phyloP scores from a whole-genome alignment of 768 basidiomycete species.

The Pulveroboletus sp. region DNA sequence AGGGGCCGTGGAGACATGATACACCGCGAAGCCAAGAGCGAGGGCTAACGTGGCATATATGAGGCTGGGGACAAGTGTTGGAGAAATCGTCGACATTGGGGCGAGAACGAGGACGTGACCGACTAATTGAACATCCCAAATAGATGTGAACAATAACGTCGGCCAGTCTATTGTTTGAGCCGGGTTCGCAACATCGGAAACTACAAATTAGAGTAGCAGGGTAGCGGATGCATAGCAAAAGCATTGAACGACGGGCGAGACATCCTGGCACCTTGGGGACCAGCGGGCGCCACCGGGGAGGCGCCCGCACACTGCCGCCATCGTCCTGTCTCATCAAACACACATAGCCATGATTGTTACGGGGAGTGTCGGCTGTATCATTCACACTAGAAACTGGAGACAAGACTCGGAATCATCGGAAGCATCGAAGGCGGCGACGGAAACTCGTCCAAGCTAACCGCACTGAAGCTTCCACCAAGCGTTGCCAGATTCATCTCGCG shows the following conservation, averaged over 20 bases:
- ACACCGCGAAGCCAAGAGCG: conserved; percentile 19
- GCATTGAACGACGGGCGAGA: not conserved
- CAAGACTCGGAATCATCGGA: conserved; percentile 28
- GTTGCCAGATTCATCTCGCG: conserved; percentile 22
- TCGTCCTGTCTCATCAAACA: not conserved
- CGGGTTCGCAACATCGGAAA: not conserved
- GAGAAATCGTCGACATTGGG: not conserved
- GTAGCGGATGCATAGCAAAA: not conserved
- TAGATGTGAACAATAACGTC: not conserved
- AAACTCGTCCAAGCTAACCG: conserved; percentile 43
- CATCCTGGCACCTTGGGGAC: too few species aligned
- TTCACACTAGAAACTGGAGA: conserved; percentile 21
- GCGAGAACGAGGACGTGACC: not conserved
- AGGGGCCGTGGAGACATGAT: conserved; percentile 24
- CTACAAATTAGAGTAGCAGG: not conserved
- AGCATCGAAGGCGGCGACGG: conserved; percentile 39
- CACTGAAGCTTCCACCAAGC: conserved; percentile 35
- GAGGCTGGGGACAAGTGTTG: conserved; percentile 4
- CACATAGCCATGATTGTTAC: not conserved
- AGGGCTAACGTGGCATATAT: conserved; percentile 8
- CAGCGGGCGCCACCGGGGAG: too few species aligned
- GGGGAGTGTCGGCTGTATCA: not conserved
- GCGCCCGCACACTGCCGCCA: too few species aligned
- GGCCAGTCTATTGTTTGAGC: not conserved
- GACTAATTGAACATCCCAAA: not conserved